phyloP scores from a whole-genome alignment of 2,329 filamentous ascomycete species.

The Didymella keratinophila region DNA sequence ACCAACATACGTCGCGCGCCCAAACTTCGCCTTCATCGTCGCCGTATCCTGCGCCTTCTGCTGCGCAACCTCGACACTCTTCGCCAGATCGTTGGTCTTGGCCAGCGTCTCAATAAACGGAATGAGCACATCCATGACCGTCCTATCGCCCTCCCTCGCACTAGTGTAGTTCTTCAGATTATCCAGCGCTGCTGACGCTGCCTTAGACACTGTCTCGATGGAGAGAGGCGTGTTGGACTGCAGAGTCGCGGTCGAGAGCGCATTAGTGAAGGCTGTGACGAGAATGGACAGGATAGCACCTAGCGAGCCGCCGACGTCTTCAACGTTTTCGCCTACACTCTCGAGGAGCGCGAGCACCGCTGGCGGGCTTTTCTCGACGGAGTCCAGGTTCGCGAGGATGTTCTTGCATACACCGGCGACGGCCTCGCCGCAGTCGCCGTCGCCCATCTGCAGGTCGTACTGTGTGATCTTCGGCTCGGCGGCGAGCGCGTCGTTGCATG shows the following conservation, averaged over 20 bases:
- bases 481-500: slow-evolving; percentile 59
- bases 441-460: slow-evolving; percentile 82
- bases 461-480: slow-evolving; percentile 71
- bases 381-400: slow-evolving; percentile 58
- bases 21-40: slow-evolving; percentile 87
- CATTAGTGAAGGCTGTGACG: slow-evolving; percentile 74
- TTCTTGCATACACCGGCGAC: slow-evolving; percentile 71
- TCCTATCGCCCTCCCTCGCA: slow-evolving; percentile 85
- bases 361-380: slow-evolving; percentile 61
- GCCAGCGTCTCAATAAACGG: slow-evolving; percentile 80
- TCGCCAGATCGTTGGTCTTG: slow-evolving; percentile 68
- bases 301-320: slow-evolving; percentile 76
- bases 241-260: slow-evolving; percentile 45
- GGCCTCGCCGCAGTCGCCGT: slow-evolving; percentile 83
- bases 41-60: slow-evolving; percentile 82
- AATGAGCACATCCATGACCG: slow-evolving; percentile 85
- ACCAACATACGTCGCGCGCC: slow-evolving; percentile 82
- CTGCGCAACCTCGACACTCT: slow-evolving; percentile 76
- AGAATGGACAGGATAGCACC: slow-evolving; percentile 85
- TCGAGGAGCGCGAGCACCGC: slow-evolving; percentile 65
- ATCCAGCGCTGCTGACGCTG: slow-evolving; percentile 55
- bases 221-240: slow-evolving; percentile 36
- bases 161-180: slow-evolving; percentile 75
- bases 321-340: slow-evolving; percentile 67
- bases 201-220: slow-evolving; percentile 47